Conservation (phyloP, 176 grass and related monocot species). For the Cocos nucifera region DNA sequence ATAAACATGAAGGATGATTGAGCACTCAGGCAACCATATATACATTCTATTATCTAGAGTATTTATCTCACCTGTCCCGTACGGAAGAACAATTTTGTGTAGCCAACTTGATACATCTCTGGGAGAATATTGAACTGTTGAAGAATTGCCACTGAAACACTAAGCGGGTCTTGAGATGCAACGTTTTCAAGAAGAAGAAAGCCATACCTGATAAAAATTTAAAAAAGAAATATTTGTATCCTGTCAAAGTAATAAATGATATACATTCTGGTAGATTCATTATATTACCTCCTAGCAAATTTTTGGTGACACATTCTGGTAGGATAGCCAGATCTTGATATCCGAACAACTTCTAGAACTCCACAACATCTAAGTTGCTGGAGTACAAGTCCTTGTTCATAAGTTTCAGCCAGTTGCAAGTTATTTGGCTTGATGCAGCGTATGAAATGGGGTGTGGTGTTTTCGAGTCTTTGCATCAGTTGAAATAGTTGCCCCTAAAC, state of each 20-base stretch:
- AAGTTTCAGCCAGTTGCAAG: conserved; percentile 79
- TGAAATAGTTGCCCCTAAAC: conserved; percentile 86
- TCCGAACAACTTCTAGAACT: conserved; percentile 96
- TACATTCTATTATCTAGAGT: too few relatives aligned
- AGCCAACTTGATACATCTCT: conserved; percentile 99
- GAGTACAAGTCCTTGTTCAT: conserved; percentile 80
- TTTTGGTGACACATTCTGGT: conserved; percentile 98
- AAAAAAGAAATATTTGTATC: conserved; percentile 9
- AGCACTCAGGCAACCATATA: neutral
- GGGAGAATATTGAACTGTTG: conserved; percentile 93
- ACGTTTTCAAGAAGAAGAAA: conserved; percentile 93
- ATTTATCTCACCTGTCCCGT: conserved; percentile 72
- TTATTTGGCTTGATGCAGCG: conserved; percentile 98
- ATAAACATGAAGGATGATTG: neutral
- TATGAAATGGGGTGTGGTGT: conserved; percentile 93
- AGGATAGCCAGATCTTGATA: conserved; percentile 96
- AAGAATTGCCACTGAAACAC: conserved; percentile 96
- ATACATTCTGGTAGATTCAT: neutral
- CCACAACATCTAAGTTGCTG: conserved; percentile 95
- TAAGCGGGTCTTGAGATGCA: conserved; percentile 83
- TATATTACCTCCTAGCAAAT: conserved; percentile 74
- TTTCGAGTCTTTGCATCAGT: conserved; percentile 95
- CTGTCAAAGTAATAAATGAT: neutral
- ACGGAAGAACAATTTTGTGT: conserved; percentile 95
- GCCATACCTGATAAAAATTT: conserved; percentile 52